Percentiles rank a stretch among this genome's conserved stretches.
These are phyloP conservation scores for Spathaspora gorwiae DNA, from an alignment of 805 yeast genomes.

Conservation along the genomic window DNA sequence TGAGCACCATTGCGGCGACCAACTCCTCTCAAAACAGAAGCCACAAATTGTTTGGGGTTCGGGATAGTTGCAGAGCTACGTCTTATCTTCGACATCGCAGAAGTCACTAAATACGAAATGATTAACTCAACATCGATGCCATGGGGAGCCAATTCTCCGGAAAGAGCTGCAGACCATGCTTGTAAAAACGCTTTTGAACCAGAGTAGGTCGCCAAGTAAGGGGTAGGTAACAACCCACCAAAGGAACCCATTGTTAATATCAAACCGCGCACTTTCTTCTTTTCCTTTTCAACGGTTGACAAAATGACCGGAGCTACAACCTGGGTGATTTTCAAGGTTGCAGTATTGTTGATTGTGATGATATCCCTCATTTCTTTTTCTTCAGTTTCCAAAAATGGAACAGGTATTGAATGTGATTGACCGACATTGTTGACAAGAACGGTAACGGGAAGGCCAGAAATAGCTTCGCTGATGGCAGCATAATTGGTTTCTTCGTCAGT, in stretches of 20 bases:
- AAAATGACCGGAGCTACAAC: slow-evolving; percentile 68
- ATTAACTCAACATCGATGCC: slow-evolving; percentile 84
- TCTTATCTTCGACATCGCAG: slow-evolving; percentile 92
- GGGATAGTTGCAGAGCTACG: slow-evolving; percentile 75
- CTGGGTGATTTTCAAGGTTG: slow-evolving; percentile 81
- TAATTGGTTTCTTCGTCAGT: slow-evolving; percentile 58
- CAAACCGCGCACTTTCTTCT: slow-evolving; percentile 56
- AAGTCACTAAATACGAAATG: slow-evolving; percentile 84
- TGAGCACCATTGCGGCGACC: slow-evolving; percentile 93
- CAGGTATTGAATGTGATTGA: slow-evolving; percentile 90
- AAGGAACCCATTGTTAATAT: slow-evolving; percentile 95
- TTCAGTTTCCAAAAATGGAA: slow-evolving; percentile 79
- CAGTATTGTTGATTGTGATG: slow-evolving; percentile 78
- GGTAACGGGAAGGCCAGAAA: slow-evolving; percentile 56
- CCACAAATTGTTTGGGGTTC: slow-evolving; percentile 73
- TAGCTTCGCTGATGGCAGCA: slow-evolving; percentile 41
- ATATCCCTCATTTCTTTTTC: slow-evolving; percentile 72
- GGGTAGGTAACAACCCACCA: slow-evolving; percentile 91
- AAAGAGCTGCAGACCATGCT: slow-evolving; percentile 84
- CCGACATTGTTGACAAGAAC: slow-evolving; percentile 91
- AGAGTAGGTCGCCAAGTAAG: slow-evolving; percentile 86
- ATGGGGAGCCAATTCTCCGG: slow-evolving; percentile 69
- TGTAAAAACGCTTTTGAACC: slow-evolving; percentile 96
- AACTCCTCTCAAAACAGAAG: slow-evolving; percentile 58
- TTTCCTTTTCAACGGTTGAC: slow-evolving; percentile 41